These are phyloP conservation scores for Heimioporus retisporus DNA, from an alignment of 1,284 basidiomycete species.

Conservation along the genomic window DNA sequence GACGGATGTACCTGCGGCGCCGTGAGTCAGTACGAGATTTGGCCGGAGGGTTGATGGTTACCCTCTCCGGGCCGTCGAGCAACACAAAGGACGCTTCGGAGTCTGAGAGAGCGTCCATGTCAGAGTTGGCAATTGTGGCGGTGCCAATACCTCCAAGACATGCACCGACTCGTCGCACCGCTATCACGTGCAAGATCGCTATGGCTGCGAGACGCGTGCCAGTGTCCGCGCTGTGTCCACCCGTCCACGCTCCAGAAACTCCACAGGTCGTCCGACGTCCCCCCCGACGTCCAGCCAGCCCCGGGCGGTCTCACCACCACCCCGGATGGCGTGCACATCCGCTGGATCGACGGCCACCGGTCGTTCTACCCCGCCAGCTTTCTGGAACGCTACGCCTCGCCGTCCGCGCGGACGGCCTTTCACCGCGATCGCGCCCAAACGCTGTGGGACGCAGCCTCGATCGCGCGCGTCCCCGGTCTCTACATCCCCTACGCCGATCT, in stretches of 20 bases:
- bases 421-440: slow-evolving; percentile 49
- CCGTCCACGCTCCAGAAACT: slow-evolving; percentile 83
- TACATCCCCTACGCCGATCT: slow-evolving; percentile 64
- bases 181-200: too few species aligned
- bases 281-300: slow-evolving; percentile 49
- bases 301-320: slow-evolving; percentile 49
- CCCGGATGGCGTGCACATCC: slow-evolving; percentile 57
- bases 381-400: slow-evolving; percentile 58
- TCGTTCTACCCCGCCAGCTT: slow-evolving; percentile 64
- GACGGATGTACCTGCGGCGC: slow-evolving; percentile 54
- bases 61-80: slow-evolving; percentile 23
- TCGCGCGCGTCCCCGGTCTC: slow-evolving; percentile 51
- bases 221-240: slow-evolving; percentile 69
- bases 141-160: too few species aligned
- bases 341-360: slow-evolving; percentile 68
- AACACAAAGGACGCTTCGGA: slow-evolving; percentile 43
- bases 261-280: slow-evolving; percentile 75
- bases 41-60: neutral
- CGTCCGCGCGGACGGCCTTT: slow-evolving; percentile 44
- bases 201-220: slow-evolving; percentile 61
- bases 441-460: slow-evolving; percentile 49
- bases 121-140: too few species aligned
- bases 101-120: slow-evolving; percentile 25
- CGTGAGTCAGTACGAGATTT: too few species aligned
- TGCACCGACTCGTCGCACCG: too few species aligned